Evolutionary conservation across 1,284 basidiomycete species (phyloP).

Genomic region (Papiliotrema terrestris): DNA sequence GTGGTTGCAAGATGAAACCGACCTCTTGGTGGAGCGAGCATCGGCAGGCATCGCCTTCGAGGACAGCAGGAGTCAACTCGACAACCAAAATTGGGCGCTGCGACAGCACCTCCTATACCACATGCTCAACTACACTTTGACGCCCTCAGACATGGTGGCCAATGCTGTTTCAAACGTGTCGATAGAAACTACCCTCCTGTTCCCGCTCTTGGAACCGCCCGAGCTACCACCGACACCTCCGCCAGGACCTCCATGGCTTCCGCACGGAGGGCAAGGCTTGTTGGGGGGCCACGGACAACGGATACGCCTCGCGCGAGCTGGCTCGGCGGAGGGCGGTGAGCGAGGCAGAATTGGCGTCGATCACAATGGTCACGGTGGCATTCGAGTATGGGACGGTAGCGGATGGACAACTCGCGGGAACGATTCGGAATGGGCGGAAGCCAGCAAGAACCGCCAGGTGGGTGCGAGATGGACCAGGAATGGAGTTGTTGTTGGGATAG

Average conservation of each 20-base stretch:
- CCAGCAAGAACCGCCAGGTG: conserved; percentile 6
- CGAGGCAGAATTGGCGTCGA: conserved; percentile 65
- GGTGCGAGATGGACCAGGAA: conserved; percentile 58
- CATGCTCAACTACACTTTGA: conserved; percentile 78
- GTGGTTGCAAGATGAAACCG: conserved; percentile 38
- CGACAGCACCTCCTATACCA: conserved; percentile 94
- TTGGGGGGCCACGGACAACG: conserved; percentile 80
- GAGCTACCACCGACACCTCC: conserved; percentile 64
- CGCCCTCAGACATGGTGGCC: conserved; percentile 20
- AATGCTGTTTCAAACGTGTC: conserved; percentile 23
- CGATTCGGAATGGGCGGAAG: background rate
- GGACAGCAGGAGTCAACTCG: conserved; percentile 39
- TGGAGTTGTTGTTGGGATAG: conserved; percentile 73
- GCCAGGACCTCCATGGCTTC: conserved; percentile 77
- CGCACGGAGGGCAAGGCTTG: conserved; percentile 65
- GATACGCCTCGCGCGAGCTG: conserved; percentile 58
- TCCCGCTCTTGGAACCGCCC: conserved; percentile 55
- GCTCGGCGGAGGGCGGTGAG: conserved; percentile 50
- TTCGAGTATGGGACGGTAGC: conserved; percentile 37
- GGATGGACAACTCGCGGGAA: conserved; percentile 26
- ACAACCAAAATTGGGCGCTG: conserved; percentile 69
- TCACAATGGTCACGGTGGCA: conserved; percentile 65
- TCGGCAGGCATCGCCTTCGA: conserved; percentile 18
- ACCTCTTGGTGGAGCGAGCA: conserved; percentile 9
- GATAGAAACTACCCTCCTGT: conserved; percentile 63